Percentiles rank a stretch among this genome's conserved stretches.
Evolutionary conservation across 2,329 filamentous ascomycete genomes (phyloP).

Genomic region (Pseudogymnoascus sp.): DNA sequence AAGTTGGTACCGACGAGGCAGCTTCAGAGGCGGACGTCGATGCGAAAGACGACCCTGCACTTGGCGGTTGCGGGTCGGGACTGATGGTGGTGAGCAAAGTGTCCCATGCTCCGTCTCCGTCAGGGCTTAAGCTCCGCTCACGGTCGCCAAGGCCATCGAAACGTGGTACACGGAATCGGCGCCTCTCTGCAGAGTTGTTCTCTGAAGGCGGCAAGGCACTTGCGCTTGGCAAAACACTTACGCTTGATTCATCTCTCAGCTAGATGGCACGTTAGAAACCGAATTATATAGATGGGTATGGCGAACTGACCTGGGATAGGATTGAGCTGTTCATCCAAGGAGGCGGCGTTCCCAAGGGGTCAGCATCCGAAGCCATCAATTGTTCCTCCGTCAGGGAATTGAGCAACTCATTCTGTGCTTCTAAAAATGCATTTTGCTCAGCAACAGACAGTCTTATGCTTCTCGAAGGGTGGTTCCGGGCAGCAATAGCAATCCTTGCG

Average conservation of each 20-base stretch:
- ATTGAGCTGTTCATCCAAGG: conserved; percentile 1
- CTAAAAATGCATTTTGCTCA: neutral
- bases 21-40: conserved; percentile 23
- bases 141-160: conserved; percentile 77
- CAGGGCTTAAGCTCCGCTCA: conserved; percentile 70
- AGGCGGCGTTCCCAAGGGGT: neutral
- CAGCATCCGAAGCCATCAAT: neutral
- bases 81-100: conserved; percentile 71
- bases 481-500: neutral
- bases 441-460: neutral
- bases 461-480: neutral
- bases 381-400: neutral
- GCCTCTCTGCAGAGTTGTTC: neutral
- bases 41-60: conserved; percentile 68
- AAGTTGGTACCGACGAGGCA: conserved; percentile 15
- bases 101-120: conserved; percentile 60
- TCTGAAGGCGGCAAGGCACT: neutral
- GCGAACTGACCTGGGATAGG: neutral
- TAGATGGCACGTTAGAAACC: neutral
- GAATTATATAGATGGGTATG: neutral
- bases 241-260: neutral
- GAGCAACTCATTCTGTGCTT: neutral
- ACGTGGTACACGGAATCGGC: conserved; percentile 15
- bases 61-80: conserved; percentile 73
- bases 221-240: neutral